Percentiles rank a stretch among this genome's conserved stretches.
These are phyloP conservation scores for Geoglossum cookeanum DNA, from an alignment of 2,329 filamentous ascomycete genomes.

Conservation along the genomic window DNA sequence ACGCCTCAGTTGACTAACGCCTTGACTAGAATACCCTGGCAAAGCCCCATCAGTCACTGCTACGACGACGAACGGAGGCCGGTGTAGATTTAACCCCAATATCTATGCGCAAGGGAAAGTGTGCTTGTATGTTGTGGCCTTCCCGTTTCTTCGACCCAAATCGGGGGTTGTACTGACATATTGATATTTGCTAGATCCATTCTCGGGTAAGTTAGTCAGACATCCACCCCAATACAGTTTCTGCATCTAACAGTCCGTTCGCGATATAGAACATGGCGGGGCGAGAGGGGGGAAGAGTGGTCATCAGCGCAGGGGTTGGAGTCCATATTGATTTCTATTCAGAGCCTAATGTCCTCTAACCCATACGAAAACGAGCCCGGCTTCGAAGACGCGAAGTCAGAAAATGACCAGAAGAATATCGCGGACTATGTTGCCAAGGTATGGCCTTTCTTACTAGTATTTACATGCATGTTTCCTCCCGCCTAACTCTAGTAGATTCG, in stretches of 20 bases:
- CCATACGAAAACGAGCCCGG: slow-evolving; percentile 95
- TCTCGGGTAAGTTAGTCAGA: slow-evolving; percentile 41
- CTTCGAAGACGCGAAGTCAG: slow-evolving; percentile 55
- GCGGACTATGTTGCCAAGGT: slow-evolving; percentile 65
- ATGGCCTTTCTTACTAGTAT: slow-evolving; percentile 6
- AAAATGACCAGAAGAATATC: slow-evolving; percentile 53
- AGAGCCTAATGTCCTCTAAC: slow-evolving; percentile 84
- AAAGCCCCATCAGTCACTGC: slow-evolving; percentile 43
- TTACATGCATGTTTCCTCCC: neutral
- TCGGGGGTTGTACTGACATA: neutral
- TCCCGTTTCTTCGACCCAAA: slow-evolving; percentile 5
- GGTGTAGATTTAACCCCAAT: slow-evolving; percentile 88
- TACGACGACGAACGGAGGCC: slow-evolving; percentile 72
- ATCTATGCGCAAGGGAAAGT: slow-evolving; percentile 86
- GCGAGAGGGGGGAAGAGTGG: slow-evolving; percentile 83
- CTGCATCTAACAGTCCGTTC: slow-evolving; percentile 8
- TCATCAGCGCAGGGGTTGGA: slow-evolving; percentile 89
- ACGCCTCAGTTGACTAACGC: neutral
- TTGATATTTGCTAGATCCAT: slow-evolving; percentile 44
- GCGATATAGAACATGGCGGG: slow-evolving; percentile 66
- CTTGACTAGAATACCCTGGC: slow-evolving; percentile 56
- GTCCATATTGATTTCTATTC: slow-evolving; percentile 85
- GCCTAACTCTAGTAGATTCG: slow-evolving; percentile 42
- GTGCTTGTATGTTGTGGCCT: slow-evolving; percentile 47
- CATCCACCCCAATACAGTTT: neutral